Evolutionary conservation across 306 rosid genomes (phyloP).

Genomic region (Sechiopsis laciniata): DNA sequence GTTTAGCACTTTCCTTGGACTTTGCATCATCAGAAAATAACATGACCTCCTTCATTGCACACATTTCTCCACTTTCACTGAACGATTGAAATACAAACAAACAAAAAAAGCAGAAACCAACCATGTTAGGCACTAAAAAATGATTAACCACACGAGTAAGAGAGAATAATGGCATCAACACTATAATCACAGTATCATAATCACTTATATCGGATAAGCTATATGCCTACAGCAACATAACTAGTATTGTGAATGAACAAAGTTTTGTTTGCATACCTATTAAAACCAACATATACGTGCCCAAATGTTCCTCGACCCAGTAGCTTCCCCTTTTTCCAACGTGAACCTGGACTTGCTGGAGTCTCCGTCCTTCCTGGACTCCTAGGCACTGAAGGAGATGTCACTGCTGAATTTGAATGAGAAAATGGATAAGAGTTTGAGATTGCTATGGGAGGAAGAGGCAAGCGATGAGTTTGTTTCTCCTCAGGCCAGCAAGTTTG

Average conservation of each 20-base stretch:
- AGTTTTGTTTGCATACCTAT: constrained; percentile 44
- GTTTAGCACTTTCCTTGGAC: constrained; percentile 91
- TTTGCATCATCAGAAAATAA: constrained; percentile 94
- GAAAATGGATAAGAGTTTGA: constrained; percentile 60
- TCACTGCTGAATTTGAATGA: constrained; percentile 87
- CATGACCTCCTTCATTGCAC: constrained; percentile 99
- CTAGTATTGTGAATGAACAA: neutral
- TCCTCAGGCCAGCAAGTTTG: constrained; percentile 75
- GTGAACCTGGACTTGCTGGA: constrained; percentile 76
- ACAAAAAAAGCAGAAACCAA: constrained; percentile 17
- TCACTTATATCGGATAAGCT: neutral
- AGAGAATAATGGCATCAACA: neutral
- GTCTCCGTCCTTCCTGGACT: constrained; percentile 97
- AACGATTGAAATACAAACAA: constrained; percentile 21
- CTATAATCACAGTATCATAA: constrained; percentile 5
- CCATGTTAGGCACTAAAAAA: constrained; percentile 1
- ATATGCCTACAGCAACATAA: neutral
- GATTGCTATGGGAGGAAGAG: constrained; percentile 82
- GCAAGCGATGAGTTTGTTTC: constrained; percentile 90
- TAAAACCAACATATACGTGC: constrained; percentile 90
- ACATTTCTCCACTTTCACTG: constrained; percentile 95
- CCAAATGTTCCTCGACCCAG: constrained; percentile 97
- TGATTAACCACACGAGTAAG: neutral
- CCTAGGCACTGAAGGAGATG: constrained; percentile 95
- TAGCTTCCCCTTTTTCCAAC: constrained; percentile 95